phyloP scores from a whole-genome alignment of 306 rosid species.

The Betula pendula region DNA sequence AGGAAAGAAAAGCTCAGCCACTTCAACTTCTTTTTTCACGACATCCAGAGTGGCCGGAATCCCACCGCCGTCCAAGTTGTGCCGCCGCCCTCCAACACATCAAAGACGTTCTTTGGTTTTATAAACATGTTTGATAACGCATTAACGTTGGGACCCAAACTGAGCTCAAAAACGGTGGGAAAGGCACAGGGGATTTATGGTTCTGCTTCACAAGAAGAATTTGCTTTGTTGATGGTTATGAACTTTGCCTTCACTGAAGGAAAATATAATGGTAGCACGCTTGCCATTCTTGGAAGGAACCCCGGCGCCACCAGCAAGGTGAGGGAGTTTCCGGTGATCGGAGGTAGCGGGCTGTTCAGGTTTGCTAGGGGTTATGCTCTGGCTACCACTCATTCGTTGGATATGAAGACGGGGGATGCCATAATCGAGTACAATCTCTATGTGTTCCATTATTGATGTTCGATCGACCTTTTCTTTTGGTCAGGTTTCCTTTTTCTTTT shows the following conservation, averaged over 20 bases:
- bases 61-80: slow-evolving; percentile 35
- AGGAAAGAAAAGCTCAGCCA: slow-evolving; percentile 56
- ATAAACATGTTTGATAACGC: slow-evolving; percentile 39
- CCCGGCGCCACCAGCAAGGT: neutral
- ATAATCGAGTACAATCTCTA: slow-evolving; percentile 55
- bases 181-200: slow-evolving; percentile 41
- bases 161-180: slow-evolving; percentile 32
- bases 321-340: slow-evolving; percentile 31
- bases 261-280: slow-evolving; percentile 20
- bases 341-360: slow-evolving; percentile 30
- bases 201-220: slow-evolving; percentile 18
- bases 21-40: slow-evolving; percentile 69
- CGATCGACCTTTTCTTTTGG: too few species aligned
- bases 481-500: neutral
- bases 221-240: slow-evolving; percentile 19
- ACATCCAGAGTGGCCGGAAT: slow-evolving; percentile 40
- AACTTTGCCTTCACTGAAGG: slow-evolving; percentile 22
- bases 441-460: slow-evolving; percentile 41
- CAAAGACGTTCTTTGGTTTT: slow-evolving; percentile 30
- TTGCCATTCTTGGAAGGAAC: slow-evolving; percentile 25
- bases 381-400: slow-evolving; percentile 33
- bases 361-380: slow-evolving; percentile 20
- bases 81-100: slow-evolving; percentile 21
- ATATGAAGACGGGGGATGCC: slow-evolving; percentile 41
- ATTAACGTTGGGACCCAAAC: slow-evolving; percentile 27